Conservation (phyloP, 164 flowering plant genomes). For the Taxillus chinensis region DNA sequence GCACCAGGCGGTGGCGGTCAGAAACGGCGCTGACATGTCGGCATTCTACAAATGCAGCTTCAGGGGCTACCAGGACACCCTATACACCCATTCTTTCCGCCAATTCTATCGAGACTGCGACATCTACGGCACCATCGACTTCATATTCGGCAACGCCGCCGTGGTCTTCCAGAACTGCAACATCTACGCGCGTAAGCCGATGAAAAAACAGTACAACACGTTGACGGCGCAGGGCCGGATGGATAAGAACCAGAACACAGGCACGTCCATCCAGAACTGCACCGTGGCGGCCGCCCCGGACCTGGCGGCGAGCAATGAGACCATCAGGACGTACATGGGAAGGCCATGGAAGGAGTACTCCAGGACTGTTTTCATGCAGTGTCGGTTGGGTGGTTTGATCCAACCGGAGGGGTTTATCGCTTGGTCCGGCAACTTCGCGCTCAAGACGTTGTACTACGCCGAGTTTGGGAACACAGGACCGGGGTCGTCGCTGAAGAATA, state of each 20-base stretch:
- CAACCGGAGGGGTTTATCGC: constrained; percentile 25
- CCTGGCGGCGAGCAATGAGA: constrained; percentile 17
- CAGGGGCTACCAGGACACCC: constrained; percentile 40
- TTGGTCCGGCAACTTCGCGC: constrained; percentile 25
- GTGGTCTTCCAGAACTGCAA: constrained; percentile 53
- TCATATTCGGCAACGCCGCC: constrained; percentile 65
- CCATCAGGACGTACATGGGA: constrained; percentile 26
- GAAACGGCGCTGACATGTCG: constrained; percentile 54
- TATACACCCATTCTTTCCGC: constrained; percentile 31
- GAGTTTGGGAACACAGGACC: constrained; percentile 33
- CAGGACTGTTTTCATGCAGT: constrained; percentile 32
- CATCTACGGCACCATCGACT: constrained; percentile 63
- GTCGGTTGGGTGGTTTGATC: constrained; percentile 24
- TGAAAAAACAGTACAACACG: constrained; percentile 32
- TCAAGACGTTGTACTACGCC: constrained; percentile 30
- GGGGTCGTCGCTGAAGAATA: constrained; percentile 18
- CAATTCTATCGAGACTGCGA: constrained; percentile 42
- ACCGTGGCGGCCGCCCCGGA: constrained; percentile 22
- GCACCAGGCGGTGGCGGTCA: constrained; percentile 58
- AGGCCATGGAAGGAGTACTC: constrained; percentile 47
- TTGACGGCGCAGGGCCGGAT: constrained; percentile 43
- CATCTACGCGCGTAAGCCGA: constrained; percentile 35
- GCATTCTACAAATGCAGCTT: constrained; percentile 40
- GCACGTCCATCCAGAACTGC: constrained; percentile 28
- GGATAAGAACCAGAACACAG: constrained; percentile 38